Evolutionary conservation across 139 green algal species (phyloP), one percentile per base, ranked within the genome.

Genomic region (Micromonas pusilla): DNA sequence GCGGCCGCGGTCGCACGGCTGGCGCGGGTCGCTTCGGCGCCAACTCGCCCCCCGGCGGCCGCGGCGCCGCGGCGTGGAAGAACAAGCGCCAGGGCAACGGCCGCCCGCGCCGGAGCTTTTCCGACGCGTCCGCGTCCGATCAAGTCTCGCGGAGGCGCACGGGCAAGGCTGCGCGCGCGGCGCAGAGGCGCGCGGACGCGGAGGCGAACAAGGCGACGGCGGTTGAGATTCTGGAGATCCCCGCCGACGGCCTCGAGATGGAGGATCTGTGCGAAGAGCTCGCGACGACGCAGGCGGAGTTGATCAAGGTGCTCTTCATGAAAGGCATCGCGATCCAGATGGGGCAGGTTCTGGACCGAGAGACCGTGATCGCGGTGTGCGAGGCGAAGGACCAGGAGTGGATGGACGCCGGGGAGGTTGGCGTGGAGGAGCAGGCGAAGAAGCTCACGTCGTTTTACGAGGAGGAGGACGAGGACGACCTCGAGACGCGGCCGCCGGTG

Each of bases 291-390:
- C 80, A 89, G 19, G 84, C 81, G 2, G 92, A 98, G 63, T 81
- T 99, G 13, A 88, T 99, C 64, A 92, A 92, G 72, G 81, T 84
- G 0, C 91, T 99, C 16, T 99, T 99, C 89, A 93, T 97, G 89
- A 96, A 96, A 83, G 95, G 95, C 52, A 91, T 98, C 72, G 92
- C 91, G 84, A 85, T 92, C 26, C 84, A 85, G n/a, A 90, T 97
- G 72, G 96, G 95, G 82, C 91, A 96, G 83, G 81, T 87, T 62
- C 32, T 93, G 36, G 81, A 90, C 72, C 76, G 60, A 45, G 88
- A 90, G n/a, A 83, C 83, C 0, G 85, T 92, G 37, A 91, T 90
- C 81, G 34, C 93, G 19, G 90, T 96, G 36, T 91, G 87, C 2
- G 80, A 81, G 30, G 88, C 93, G 79, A 93, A 88, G 70, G 92